Percentiles rank a stretch among this genome's conserved stretches.
Conservation (phyloP, 345 rosid species). For the Gossypium longicalyx region DNA sequence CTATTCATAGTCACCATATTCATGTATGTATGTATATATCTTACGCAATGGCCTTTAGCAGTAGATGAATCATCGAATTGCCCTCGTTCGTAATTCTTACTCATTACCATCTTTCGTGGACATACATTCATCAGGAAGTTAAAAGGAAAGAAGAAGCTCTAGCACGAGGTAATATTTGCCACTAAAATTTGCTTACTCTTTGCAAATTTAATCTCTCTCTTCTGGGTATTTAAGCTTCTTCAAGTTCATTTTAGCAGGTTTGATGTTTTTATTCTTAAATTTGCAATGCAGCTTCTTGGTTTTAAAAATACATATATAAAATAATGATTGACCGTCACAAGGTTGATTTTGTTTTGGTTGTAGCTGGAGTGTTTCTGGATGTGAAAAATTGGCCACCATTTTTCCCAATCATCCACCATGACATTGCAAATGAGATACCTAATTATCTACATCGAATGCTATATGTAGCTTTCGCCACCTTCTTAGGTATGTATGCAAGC, state of each 20-base stretch:
- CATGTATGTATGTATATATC: no score
- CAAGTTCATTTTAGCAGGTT: neutral
- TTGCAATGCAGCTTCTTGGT: no score
- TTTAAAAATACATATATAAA: no score
- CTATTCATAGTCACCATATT: no score
- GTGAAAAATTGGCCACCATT: conserved; percentile 85
- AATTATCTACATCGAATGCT: conserved; percentile 64
- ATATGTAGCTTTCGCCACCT: conserved; percentile 65
- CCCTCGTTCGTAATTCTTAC: neutral
- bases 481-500: conserved; percentile 42
- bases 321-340: no score
- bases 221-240: neutral
- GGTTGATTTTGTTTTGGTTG: conserved; percentile 2
- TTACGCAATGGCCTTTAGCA: neutral
- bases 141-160: conserved; percentile 86
- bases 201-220: neutral
- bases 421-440: conserved; percentile 75
- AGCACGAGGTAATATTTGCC: conserved; percentile 49
- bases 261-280: neutral
- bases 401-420: conserved; percentile 74
- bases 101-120: conserved; percentile 9
- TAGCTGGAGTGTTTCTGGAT: conserved; percentile 67
- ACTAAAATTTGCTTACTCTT: neutral
- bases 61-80: neutral
- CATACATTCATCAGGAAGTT: conserved; percentile 55